Evolutionary conservation across 768 basidiomycete species (phyloP), one percentile per base, ranked within the genome.

Genomic region (Tulasnella sp.): DNA sequence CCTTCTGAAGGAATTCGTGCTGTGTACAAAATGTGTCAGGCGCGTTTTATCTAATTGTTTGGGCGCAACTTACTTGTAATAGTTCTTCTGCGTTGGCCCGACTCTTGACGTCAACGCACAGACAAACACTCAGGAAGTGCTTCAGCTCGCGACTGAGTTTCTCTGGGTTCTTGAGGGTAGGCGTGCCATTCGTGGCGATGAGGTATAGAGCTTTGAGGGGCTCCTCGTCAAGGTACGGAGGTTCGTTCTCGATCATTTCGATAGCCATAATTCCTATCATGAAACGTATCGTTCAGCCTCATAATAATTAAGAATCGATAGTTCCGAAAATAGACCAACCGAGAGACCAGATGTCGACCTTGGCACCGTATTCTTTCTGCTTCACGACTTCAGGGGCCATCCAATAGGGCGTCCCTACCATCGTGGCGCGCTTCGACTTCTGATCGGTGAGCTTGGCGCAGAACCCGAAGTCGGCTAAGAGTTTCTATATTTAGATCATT

Each of bases 381-480:
- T 95, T 98, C 75, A 98, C 95, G 62, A 98, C 95, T 79, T 98
- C 95, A 0, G 95, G 95, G 0, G 95, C 95, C 95, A 98, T 98
- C 95, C 95, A 98, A 79, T 98, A 98, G 1, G 95, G 95, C 0
- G 95, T 98, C 2, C 95, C 95, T 63, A 98, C 95, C 95, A 98
- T 98, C 37, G 95, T 98, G 37, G 95, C 96, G 35, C 95, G 89
- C 82, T 97, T 97, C 9, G 92, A 95, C 80, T 96, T 97, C 81
- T 96, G 92, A 77, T 95, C 94, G 0, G 95, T 95, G 35, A 98
- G 84, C 79, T 96, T 95, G 72, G 95, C 95, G 75, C 94, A 96
- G 83, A 96, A 97, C 62, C 95, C 95, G 78, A 98, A 98, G 79
- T 96, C 95, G 77, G 95, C 95, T 97, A 77, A 34, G 69, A 32